Evolutionary conservation across 345 rosid genomes (phyloP), one percentile per base, ranked within the genome.

Genomic region (Syzygium jambos): DNA sequence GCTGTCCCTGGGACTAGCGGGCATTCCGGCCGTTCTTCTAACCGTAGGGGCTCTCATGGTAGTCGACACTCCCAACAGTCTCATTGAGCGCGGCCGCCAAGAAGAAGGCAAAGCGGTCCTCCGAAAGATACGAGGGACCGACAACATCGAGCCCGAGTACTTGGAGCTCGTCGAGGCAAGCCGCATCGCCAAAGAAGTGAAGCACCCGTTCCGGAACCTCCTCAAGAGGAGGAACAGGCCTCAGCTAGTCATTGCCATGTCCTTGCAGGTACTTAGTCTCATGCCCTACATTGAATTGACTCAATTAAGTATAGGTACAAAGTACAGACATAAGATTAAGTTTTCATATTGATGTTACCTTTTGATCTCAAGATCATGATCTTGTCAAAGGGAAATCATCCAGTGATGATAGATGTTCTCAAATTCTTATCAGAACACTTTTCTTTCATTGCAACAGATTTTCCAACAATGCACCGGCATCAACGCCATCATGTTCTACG

Each of bases 401-500:
- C 11, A 17, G 78, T 68, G 46, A 16, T 16, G 78, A 68, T 0
- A 9, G 23, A 38, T 4, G 80, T 34, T 73, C 9, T 73, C 80
- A 1, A 19, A 19, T 38, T 73, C 82, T 73, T 38, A 73, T 49
- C 10, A 73, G 49, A 2, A 38, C 82, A 0, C 38, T 19, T 86
- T 30, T 57, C 86, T 84, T 85, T 34, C 13, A 19, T 29, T 86
- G 63, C 85, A 78, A 88, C 95, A 97, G 98, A 89, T 96, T 13
- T 98, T 98, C 92, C 99, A 98, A 86, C 99, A 98, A 89, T 93
- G 89, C 92, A 98, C 99, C 1, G 99, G 99, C 53, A 98, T 98
- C 91, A 98, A 96, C 54, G 98, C 99, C 27, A 98, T 98, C 77
- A 96, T 98, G 99, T 98, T 98, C 89, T 98, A 98, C 54, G 99